Evolutionary conservation across 208 protist genomes (phyloP).

Genomic region (Leishmania guyanensis): DNA sequence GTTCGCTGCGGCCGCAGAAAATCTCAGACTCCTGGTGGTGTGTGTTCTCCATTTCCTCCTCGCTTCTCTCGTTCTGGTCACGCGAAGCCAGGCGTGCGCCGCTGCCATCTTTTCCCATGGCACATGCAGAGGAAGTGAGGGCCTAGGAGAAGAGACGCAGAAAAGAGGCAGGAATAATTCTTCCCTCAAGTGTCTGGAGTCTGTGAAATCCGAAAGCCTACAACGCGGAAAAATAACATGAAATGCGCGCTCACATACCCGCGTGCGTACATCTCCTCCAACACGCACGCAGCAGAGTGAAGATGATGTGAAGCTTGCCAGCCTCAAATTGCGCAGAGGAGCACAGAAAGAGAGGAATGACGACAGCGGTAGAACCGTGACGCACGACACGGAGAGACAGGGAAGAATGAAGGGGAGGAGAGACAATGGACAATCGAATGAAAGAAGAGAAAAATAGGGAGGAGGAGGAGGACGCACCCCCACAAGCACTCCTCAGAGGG

Average conservation of each 20-base stretch:
- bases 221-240: neutral
- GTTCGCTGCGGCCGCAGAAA: too few relatives aligned
- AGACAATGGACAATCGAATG: too few relatives aligned
- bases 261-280: neutral
- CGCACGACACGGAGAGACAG: neutral
- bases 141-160: neutral
- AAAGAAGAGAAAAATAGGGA: too few relatives aligned
- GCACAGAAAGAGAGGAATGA: neutral
- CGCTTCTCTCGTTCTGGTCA: neutral
- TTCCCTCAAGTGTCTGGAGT: neutral
- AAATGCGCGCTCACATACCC: neutral
- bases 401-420: neutral
- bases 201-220: neutral
- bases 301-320: neutral
- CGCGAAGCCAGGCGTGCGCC: neutral
- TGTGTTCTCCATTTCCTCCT: neutral
- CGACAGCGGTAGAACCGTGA: neutral
- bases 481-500: neutral
- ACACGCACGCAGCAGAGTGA: too few relatives aligned
- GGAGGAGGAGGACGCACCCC: neutral
- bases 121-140: neutral
- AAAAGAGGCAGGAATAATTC: neutral
- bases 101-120: neutral
- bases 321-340: neutral
- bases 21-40: neutral